Percentiles rank a stretch among this genome's conserved stretches.
Conservation (phyloP, 2,329 filamentous ascomycete genomes). For the Metarhizium anisopliae region DNA sequence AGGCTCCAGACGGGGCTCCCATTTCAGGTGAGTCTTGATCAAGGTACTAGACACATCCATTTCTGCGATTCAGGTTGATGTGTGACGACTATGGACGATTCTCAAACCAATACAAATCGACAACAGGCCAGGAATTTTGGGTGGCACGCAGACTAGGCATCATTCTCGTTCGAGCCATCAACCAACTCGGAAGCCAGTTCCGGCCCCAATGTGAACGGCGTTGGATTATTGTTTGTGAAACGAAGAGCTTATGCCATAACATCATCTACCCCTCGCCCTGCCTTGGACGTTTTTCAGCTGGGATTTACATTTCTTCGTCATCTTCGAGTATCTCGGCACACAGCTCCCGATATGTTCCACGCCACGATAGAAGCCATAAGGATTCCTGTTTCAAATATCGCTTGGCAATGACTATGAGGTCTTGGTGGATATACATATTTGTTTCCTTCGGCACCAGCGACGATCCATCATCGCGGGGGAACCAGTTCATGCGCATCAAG, state of each 20-base stretch:
- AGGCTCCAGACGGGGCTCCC: too few species aligned
- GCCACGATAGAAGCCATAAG: not conserved
- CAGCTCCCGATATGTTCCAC: not conserved
- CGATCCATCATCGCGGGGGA: not conserved
- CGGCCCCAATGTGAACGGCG: not conserved
- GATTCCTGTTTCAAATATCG: not conserved
- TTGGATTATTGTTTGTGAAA: not conserved
- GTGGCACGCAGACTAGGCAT: not conserved
- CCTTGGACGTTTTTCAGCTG: not conserved
- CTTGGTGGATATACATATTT: not conserved
- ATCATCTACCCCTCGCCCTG: not conserved
- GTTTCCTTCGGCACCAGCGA: not conserved
- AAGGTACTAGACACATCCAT: too few species aligned
- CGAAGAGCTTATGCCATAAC: not conserved
- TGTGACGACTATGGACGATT: too few species aligned
- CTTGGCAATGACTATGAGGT: not conserved
- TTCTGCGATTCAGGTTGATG: too few species aligned
- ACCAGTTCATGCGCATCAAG: not conserved
- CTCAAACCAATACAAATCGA: not conserved
- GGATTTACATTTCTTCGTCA: not conserved
- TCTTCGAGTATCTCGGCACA: not conserved
- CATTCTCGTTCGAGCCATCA: not conserved
- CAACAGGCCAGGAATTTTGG: not conserved
- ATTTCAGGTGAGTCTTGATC: too few species aligned
- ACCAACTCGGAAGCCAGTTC: not conserved